Conservation (phyloP, 352 stramenopile genomes). For the Pythium aphanidermatum region DNA sequence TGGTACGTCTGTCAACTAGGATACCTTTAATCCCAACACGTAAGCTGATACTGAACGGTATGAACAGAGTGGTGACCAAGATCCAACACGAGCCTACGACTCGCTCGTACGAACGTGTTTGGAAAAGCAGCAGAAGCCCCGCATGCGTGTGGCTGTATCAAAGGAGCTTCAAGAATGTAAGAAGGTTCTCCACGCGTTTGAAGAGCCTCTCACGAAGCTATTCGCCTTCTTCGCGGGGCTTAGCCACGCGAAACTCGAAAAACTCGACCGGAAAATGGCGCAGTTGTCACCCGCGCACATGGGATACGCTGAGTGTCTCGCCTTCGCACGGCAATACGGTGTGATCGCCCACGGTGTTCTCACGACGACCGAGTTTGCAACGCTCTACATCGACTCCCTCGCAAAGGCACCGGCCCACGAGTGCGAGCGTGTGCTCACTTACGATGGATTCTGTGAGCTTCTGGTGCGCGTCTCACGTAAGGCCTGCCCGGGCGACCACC, state of each 20-base stretch:
- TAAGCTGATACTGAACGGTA: not conserved
- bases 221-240: slow-evolving; percentile 48
- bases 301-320: slow-evolving; percentile 63
- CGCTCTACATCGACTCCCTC: slow-evolving; percentile 70
- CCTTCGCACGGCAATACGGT: slow-evolving; percentile 64
- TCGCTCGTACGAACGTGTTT: slow-evolving; percentile 58
- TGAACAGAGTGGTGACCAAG: slow-evolving; percentile 44
- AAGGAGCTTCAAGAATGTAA: slow-evolving; percentile 67
- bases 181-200: slow-evolving; percentile 47
- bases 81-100: slow-evolving; percentile 47
- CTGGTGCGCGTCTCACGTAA: slow-evolving; percentile 57
- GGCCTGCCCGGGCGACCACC: slow-evolving; percentile 25
- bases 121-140: slow-evolving; percentile 60
- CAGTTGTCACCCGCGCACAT: slow-evolving; percentile 43
- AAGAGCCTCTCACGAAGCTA: slow-evolving; percentile 59
- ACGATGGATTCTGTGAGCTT: slow-evolving; percentile 54
- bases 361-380: slow-evolving; percentile 72
- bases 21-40: not conserved
- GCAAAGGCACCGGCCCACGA: slow-evolving; percentile 44
- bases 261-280: slow-evolving; percentile 49
- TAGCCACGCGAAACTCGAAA: slow-evolving; percentile 56
- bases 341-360: slow-evolving; percentile 71
- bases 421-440: slow-evolving; percentile 58
- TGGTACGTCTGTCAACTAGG: slow-evolving; percentile 26
- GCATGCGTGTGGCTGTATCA: slow-evolving; percentile 31